These are phyloP conservation scores for Primulina tabacum DNA, from an alignment of 257 asterid genomes.

Conservation along the genomic window DNA sequence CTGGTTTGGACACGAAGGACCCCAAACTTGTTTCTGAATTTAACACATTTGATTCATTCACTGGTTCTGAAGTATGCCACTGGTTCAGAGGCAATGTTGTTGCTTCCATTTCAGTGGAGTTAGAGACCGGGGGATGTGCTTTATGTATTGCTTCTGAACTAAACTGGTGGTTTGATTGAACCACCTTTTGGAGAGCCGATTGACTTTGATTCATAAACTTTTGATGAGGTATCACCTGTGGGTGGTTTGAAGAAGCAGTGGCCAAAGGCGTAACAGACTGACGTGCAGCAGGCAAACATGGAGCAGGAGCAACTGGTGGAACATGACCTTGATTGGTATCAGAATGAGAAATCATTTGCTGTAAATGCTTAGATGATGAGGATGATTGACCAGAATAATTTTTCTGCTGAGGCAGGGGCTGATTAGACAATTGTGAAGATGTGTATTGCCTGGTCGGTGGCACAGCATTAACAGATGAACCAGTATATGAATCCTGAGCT, in stretches of 20 bases:
- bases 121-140: slow-evolving; percentile 48
- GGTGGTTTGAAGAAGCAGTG: slow-evolving; percentile 48
- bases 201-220: slow-evolving; percentile 53
- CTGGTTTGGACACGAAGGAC: slow-evolving; percentile 40
- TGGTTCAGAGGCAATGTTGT: slow-evolving; percentile 18
- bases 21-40: slow-evolving; percentile 40
- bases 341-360: slow-evolving; percentile 43
- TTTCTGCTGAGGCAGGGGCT: slow-evolving; percentile 53
- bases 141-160: slow-evolving; percentile 38
- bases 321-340: slow-evolving; percentile 47
- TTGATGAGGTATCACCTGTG: slow-evolving; percentile 45
- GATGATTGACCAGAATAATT: slow-evolving; percentile 48
- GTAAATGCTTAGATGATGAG: slow-evolving; percentile 45
- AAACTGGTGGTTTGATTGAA: slow-evolving; percentile 44
- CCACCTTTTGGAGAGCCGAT: slow-evolving; percentile 43
- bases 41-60: slow-evolving; percentile 39
- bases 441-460: slow-evolving; percentile 44
- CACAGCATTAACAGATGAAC: slow-evolving; percentile 38
- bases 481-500: slow-evolving; percentile 47
- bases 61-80: neutral
- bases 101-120: slow-evolving; percentile 42
- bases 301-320: slow-evolving; percentile 41
- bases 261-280: slow-evolving; percentile 47
- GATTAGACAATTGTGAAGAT: slow-evolving; percentile 54
- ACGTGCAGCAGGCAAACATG: slow-evolving; percentile 37